These are phyloP conservation scores for Zizania latifolia DNA, from an alignment of 176 grass and related monocot genomes.

Conservation along the genomic window DNA sequence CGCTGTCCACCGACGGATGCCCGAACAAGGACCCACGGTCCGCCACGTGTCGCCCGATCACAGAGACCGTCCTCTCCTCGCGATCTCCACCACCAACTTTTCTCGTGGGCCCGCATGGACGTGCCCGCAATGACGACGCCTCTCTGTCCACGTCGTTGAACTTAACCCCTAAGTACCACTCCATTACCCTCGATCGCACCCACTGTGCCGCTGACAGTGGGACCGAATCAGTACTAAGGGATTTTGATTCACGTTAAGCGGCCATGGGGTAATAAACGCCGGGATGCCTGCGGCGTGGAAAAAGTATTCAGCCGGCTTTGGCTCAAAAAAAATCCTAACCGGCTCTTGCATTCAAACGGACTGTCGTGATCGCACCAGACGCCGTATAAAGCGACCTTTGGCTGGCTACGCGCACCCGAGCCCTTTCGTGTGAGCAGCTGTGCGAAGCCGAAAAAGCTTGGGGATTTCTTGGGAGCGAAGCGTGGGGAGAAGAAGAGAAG, in stretches of 20 bases:
- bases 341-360: conserved; percentile 1
- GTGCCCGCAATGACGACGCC: neutral
- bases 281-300: neutral
- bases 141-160: neutral
- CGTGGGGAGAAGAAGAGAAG: neutral
- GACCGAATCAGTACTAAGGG: neutral
- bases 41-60: neutral
- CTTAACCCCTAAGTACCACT: neutral
- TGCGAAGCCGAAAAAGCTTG: neutral
- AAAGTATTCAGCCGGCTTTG: neutral
- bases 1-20: neutral
- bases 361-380: neutral
- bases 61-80: neutral
- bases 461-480: neutral
- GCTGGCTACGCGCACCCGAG: conserved; percentile 22
- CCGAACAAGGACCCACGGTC: neutral
- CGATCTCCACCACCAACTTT: neutral
- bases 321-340: neutral
- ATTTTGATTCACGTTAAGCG: neutral
- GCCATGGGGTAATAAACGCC: neutral
- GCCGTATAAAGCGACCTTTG: neutral
- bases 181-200: neutral
- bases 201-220: neutral
- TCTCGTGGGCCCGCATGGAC: neutral
- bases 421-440: conserved; percentile 5